Base-by-base conservation (phyloP, 176 grass and related monocot species). In the Cenchrus purpureus region DNA sequence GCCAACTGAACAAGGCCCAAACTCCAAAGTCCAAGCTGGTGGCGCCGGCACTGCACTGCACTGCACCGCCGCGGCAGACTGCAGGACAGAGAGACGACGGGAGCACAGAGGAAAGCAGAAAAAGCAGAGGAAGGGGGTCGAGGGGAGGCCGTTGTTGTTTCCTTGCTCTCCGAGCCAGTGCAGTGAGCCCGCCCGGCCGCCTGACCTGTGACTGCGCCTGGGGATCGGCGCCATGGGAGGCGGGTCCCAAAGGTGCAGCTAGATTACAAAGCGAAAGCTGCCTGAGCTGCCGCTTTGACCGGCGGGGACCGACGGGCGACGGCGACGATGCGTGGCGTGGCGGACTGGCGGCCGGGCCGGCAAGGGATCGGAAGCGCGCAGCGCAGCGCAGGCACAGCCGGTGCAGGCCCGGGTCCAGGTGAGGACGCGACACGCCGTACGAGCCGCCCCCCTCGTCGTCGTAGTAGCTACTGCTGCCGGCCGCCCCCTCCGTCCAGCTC, bases 271-370 rank as follows among this genome's bases (percentile, higher is more conserved):
- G 88, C 71, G 16, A 81, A 81, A 55, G 66, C 66, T 81, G 65
- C 79, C 28, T 28, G 48, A 7, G 76, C 87, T 32, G 83, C 76
- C 76, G 74, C 84, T 86, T 90, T 90, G 79, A 86, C 84, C 50
- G 31, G 50, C 3, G 61, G 71, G 71, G 71, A 60, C 50, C 51
- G 68, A 22, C 29, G 78, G 86, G 61, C 51, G 68, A 22, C 29
- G 78, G 86, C 70, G 86, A 83, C 62, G 79, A 16, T 82, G 79
- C 86, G 59, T 71, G 65, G 65, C 65, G 7, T 7, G 77, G 15
- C 8, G 49, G 44, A 7, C 44, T 46, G n/a, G 20, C 7, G 31
- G 53, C 31, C 6, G 79, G 40, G n/a, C 14, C 7, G 65, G 78
- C 78, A 19, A 67, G 62, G 42, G 77, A 65, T 77, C 43, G n/a